Evolutionary conservation across 192 early-diverging fungal genomes (phyloP), one percentile per base, ranked within the genome.

Genomic region (Coemansia sp.): DNA sequence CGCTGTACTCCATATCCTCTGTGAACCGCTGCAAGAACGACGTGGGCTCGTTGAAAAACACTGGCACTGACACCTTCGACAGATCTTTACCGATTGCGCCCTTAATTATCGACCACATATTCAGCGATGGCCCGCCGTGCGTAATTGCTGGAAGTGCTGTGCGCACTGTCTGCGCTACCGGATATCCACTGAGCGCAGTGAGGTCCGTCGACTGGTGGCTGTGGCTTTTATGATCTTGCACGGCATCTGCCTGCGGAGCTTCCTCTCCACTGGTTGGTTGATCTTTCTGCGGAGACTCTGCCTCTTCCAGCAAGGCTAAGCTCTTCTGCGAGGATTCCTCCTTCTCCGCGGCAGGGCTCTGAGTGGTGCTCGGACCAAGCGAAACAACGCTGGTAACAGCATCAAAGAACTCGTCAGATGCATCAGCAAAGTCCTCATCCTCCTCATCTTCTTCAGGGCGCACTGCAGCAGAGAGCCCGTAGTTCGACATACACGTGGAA

Each of bases 21-120:
- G 88, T 86, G 83, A 94, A 90, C 50, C 91, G 82, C 73, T 95
- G 93, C 76, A 95, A 64, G 82, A 93, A 89, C 21, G 86, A 88
- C 1, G 91, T 86, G 0, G 93, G 93, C 69, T 95, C 93, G 71
- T 93, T 93, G 82, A 95, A 93, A 64, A 91, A 88, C 9, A 94
- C 93, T 0, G 93, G 93, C 28, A 95, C 82, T 0, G 91, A 92
- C 41, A 95, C 87, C 62, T 90, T 89, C 28, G 84, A 84, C 64
- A 95, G 73, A 58, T 95, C 90, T 81, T 89, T 94, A 55, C 93
- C 93, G 25, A 95, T 91, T 3, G 92, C 89, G 49, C 87, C 89
- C 76, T 91, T 94, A 30, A 95, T 80, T 59, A 95, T 87, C n/a
- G 88, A 85, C 92, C 93, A 95, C 65, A 93, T 74, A 18, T 85